Evolutionary conservation across 805 yeast species (phyloP), one percentile per base, ranked within the genome.

Genomic region (Torulaspora indica): DNA sequence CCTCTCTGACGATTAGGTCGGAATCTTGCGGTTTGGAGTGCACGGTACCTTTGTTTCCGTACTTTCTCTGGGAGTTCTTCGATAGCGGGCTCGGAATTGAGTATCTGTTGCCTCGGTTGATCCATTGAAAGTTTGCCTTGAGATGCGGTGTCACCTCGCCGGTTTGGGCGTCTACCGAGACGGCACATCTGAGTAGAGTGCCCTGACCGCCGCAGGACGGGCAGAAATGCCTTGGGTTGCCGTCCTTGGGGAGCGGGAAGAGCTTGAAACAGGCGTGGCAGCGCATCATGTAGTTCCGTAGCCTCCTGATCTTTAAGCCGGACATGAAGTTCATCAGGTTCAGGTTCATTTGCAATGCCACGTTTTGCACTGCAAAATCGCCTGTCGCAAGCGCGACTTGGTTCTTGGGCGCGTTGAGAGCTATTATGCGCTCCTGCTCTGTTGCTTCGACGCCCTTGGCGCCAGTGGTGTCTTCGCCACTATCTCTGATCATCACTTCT

Each of bases 301-400:
- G 84, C 62, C 86, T 78, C 53, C 79, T 83, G 66, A 93, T 90
- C 56, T 82, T 88, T 51, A 81, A 71, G 15, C 98, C 98, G 1
- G 90, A 79, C 69, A 78, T 75, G 18, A 85, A 73, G 65, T 90
- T 90, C 80, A 93, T 83, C 54, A 91, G 72, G 53, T 86, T 84
- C 46, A 93, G 66, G 4, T 96, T 96, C 55, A 93, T 75, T 65
- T 91, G 98, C 69, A 93, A 73, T 1, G 96, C 78, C 12, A 90
- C 96, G 66, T 93, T 93, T 66, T 93, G 99, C 58, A 91, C 87
- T 2, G 99, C 98, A 69, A 91, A 93, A 77, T 93, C 99, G 22
- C 95, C 95, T 0, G 97, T 85, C 0, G 96, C 82, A 39, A 93
- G 68, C 2, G 97, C 98, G 14, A 83, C 93, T 51, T 81, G 77